Percentiles rank a stretch among this genome's conserved stretches.
These are phyloP conservation scores for Austroboletus novae-zelandiae DNA, from an alignment of 1,284 basidiomycete genomes.

Conservation along the genomic window DNA sequence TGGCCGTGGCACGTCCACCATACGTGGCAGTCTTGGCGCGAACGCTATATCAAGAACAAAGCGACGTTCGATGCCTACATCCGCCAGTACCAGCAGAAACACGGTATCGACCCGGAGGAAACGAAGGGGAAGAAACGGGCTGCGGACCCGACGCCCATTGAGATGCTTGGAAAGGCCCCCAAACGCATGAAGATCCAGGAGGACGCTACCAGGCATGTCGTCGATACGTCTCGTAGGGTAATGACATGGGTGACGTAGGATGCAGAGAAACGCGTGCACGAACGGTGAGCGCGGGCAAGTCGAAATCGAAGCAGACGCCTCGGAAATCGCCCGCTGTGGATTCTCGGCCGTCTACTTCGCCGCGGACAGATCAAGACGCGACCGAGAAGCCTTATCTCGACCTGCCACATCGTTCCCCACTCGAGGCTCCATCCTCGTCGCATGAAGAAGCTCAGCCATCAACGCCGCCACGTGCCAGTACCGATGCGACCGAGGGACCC, in stretches of 20 bases:
- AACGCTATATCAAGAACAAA: conserved; percentile 46
- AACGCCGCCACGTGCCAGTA: neutral
- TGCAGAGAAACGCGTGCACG: too few relatives aligned
- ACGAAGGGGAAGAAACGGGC: conserved; percentile 4
- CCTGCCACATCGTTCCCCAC: neutral
- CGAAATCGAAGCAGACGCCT: too few relatives aligned
- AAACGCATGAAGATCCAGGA: conserved; percentile 14
- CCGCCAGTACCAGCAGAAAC: conserved; percentile 21
- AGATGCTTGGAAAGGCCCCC: neutral
- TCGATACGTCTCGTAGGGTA: neutral
- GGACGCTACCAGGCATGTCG: conserved; percentile 7
- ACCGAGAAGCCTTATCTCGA: neutral
- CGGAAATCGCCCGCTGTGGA: neutral
- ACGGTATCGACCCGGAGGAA: neutral
- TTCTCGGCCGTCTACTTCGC: neutral
- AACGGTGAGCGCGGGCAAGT: too few relatives aligned
- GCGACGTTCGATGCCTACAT: conserved; percentile 43
- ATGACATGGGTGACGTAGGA: neutral
- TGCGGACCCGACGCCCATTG: neutral
- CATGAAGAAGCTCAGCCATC: neutral
- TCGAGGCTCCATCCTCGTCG: neutral
- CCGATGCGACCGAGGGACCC: neutral
- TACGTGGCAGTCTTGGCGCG: conserved; percentile 54
- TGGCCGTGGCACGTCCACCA: conserved; percentile 49
- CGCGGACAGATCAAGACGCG: neutral